Conservation (phyloP, 805 yeast species). For the Isabelozyma rhagii region DNA sequence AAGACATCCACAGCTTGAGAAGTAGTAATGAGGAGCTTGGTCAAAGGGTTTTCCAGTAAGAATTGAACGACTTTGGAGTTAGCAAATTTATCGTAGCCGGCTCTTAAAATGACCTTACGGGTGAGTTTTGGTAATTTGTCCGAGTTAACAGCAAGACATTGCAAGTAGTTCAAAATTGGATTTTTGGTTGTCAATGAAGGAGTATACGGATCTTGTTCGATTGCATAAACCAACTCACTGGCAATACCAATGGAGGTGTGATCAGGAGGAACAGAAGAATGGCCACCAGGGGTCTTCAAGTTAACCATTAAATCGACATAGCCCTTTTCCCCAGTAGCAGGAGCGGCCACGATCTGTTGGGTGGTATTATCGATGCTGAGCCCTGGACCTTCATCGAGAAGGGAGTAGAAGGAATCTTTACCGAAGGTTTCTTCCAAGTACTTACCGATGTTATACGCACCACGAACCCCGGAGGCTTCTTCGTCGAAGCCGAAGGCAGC, state of each 20-base stretch:
- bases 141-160: conserved; percentile 59
- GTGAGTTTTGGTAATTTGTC: conserved; percentile 16
- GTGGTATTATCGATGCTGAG: conserved; percentile 28
- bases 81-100: conserved; percentile 33
- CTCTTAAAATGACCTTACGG: conserved; percentile 31
- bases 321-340: conserved; percentile 45
- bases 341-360: conserved; percentile 54
- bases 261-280: conserved; percentile 76
- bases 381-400: conserved; percentile 69
- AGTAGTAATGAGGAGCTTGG: conserved; percentile 30
- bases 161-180: conserved; percentile 57
- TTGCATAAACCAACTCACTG: conserved; percentile 50
- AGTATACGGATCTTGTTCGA: conserved; percentile 57
- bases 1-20: conserved; percentile 38
- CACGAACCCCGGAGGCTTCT: conserved; percentile 62
- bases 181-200: conserved; percentile 48
- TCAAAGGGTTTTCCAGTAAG: conserved; percentile 14
- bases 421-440: conserved; percentile 57
- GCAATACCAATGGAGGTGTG: conserved; percentile 79
- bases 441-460: conserved; percentile 54
- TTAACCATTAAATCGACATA: conserved; percentile 46
- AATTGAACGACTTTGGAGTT: conserved; percentile 24
- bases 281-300: conserved; percentile 70
- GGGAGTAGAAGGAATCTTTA: conserved; percentile 51
- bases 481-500: conserved; percentile 78